Evolutionary conservation across 345 rosid species (phyloP).

Genomic region (Adansonia digitata): DNA sequence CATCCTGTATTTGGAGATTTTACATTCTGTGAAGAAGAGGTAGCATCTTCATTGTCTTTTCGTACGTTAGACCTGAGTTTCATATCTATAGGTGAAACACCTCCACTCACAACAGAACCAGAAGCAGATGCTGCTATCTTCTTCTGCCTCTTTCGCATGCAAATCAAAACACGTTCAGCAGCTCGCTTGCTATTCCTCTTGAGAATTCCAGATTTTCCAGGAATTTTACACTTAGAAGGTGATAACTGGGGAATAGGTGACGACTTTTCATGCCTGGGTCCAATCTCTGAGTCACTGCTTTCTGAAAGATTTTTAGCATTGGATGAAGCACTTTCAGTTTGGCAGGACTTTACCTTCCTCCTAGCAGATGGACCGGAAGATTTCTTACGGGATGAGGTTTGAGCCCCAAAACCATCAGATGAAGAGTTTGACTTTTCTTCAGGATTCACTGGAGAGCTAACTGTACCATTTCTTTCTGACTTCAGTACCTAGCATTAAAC

Average conservation of each 20-base stretch:
- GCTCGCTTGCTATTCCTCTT: conserved; percentile 88
- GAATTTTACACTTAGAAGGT: conserved; percentile 52
- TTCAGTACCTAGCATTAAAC: conserved; percentile 49
- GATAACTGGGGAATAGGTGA: conserved; percentile 35
- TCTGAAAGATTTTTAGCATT: conserved; percentile 65
- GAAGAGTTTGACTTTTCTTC: conserved; percentile 50
- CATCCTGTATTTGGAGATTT: conserved; percentile 49
- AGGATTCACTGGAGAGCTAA: conserved; percentile 30
- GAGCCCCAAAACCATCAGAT: conserved; percentile 46
- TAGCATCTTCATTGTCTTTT: conserved; percentile 76
- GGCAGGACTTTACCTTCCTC: conserved; percentile 53
- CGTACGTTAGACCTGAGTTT: conserved; percentile 43
- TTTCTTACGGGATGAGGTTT: conserved; percentile 46
- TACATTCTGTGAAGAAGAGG: conserved; percentile 60
- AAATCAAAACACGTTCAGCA: conserved; percentile 65
- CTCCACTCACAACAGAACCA: conserved; percentile 67
- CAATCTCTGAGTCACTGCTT: conserved; percentile 84
- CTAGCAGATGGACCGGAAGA: conserved; percentile 40
- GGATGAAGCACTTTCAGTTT: conserved; percentile 93
- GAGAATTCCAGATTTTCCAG: conserved; percentile 49
- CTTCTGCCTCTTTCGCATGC: conserved; percentile 82
- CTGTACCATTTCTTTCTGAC: conserved; percentile 36
- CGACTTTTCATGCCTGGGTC: conserved; percentile 46
- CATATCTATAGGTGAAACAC: conserved; percentile 37
- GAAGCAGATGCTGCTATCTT: conserved; percentile 58